Evolutionary conservation across 257 asterid genomes (phyloP), one percentile per base, ranked within the genome.

Genomic region (Haberlea rhodopensis): DNA sequence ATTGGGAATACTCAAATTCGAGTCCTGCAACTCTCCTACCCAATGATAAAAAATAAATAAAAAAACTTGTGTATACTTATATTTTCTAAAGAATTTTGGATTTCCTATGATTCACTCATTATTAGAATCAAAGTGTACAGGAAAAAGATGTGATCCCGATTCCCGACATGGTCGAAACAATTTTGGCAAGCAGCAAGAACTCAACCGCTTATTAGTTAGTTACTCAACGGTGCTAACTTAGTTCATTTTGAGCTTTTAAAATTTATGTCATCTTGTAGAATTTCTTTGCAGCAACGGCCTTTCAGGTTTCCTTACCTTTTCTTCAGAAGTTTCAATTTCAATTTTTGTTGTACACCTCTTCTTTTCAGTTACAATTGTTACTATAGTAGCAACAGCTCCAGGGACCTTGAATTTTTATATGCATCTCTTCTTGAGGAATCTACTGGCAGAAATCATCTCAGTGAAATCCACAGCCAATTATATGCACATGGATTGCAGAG

Each of bases 401-500:
- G 9, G 5, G 68, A 53, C 10, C 72, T 65, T 1, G 90, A 76
- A 53, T 68, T 58, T 60, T 81, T 74, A 73, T 87, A 68, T 85
- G 73, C 83, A 3, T 73, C 81, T 29, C 81, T 85, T 22, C 83
- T 87, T 55, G 70, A 71, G 6, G 81, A 71, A 65, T 79, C 84
- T 15, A 61, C 63, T 4, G 60, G 16, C 45, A 79, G 24, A 46
- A 13, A 2, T 48, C 89, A 82, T 71, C 73, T 87, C 22, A 27
- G 4, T 34, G 83, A 84, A 77, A 76, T 87, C 71, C 89, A 84
- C 58, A 66, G 56, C 71, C 87, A 74, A 40, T 57, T 82, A 67
- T 56, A 22, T 65, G 4, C 53, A 6, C 61, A 51, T 15, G 87
- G 89, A 3, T 31, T 82, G 56, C 85, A 82, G 22, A 29, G 26